These are phyloP conservation scores for Trametes hirsuta DNA, from an alignment of 1,284 basidiomycete species.

Conservation along the genomic window DNA sequence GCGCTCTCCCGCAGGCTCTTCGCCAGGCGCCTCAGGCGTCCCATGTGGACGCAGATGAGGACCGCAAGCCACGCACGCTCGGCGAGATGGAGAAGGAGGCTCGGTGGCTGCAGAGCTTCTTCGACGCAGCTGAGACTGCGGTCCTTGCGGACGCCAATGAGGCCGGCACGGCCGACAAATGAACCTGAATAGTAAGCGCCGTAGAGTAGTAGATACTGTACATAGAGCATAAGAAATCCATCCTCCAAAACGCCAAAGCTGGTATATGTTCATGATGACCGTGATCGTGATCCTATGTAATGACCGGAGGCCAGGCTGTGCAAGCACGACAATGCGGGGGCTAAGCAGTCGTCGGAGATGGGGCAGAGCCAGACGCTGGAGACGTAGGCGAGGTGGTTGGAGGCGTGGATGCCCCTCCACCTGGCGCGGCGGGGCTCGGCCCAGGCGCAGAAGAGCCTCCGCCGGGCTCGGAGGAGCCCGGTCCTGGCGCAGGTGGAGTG, in stretches of 20 bases:
- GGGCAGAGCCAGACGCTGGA: background rate
- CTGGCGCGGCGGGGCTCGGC: background rate
- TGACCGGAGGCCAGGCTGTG: background rate
- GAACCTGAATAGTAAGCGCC: background rate
- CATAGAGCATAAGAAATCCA: constrained; percentile 2
- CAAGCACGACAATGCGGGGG: too few species aligned
- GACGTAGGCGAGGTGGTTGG: background rate
- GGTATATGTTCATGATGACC: constrained; percentile 3
- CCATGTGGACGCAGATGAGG: constrained; percentile 72
- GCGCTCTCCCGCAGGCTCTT: constrained; percentile 46
- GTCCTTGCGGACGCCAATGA: background rate
- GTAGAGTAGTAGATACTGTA: background rate
- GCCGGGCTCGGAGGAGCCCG: background rate
- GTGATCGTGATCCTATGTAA: background rate
- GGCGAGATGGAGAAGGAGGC: constrained; percentile 44
- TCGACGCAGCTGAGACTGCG: constrained; percentile 18
- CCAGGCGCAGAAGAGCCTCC: background rate
- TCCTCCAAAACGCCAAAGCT: background rate
- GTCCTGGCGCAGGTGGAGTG: background rate
- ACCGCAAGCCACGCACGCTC: constrained; percentile 61
- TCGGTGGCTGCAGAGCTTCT: constrained; percentile 38
- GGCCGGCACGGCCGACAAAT: background rate
- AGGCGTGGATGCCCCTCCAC: background rate
- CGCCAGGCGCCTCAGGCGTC: constrained; percentile 21
- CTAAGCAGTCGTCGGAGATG: background rate